A percentile compares a stretch with the other conserved stretches of the same genome.
These are phyloP conservation scores for Saururus chinensis DNA, from an alignment of 164 flowering plant species.

Conservation along the genomic window DNA sequence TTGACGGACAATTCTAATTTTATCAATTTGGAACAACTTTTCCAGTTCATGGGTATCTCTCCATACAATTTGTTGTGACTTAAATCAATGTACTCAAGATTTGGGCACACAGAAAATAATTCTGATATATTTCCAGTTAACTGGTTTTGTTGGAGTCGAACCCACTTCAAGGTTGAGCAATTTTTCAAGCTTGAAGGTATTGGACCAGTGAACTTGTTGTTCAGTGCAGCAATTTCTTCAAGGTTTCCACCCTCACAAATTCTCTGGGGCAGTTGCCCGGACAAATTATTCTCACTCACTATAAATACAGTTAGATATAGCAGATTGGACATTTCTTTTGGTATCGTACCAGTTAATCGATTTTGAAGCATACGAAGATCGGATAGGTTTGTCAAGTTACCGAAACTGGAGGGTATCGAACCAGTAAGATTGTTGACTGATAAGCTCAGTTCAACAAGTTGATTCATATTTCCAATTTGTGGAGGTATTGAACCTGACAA, in stretches of 20 bases:
- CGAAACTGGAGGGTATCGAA: not conserved
- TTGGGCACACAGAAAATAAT: slow-evolving; percentile 28
- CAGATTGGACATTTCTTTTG: too few relatives aligned
- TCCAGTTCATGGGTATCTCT: too few relatives aligned
- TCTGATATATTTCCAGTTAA: slow-evolving; percentile 31
- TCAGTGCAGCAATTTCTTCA: not conserved
- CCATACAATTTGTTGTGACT: too few relatives aligned
- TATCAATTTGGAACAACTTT: too few relatives aligned
- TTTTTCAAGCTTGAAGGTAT: slow-evolving; percentile 17
- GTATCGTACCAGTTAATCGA: too few relatives aligned
- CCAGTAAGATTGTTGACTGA: not conserved
- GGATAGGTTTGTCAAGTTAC: not conserved
- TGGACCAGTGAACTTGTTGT: slow-evolving; percentile 14
- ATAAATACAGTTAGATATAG: too few relatives aligned
- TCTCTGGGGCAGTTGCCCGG: slow-evolving; percentile 13
- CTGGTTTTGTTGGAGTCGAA: slow-evolving; percentile 41
- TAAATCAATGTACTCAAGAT: slow-evolving; percentile 2
- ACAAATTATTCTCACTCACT: slow-evolving; percentile 1
- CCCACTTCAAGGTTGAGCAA: slow-evolving; percentile 34
- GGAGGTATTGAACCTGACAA: slow-evolving; percentile 15
- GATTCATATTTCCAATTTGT: slow-evolving; percentile 10
- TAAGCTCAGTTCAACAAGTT: slow-evolving; percentile 4
- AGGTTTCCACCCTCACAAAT: slow-evolving; percentile 7
- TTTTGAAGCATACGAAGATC: not conserved
- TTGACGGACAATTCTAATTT: slow-evolving; percentile 9